These are phyloP conservation scores for Santalum album DNA, from an alignment of 164 flowering plant species.

Conservation along the genomic window DNA sequence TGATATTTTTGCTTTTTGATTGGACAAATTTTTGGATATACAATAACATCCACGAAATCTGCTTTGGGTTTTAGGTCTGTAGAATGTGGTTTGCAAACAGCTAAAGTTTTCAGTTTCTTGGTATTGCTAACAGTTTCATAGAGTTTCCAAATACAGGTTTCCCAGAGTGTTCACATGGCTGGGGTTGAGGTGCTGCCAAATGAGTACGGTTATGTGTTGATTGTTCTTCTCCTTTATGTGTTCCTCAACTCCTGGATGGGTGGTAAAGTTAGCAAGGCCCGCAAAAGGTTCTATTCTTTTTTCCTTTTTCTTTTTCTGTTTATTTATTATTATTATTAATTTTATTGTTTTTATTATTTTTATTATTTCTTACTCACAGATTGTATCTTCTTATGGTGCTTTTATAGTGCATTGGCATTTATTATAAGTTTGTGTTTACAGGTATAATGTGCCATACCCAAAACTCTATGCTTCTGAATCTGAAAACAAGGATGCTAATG, in stretches of 20 bases:
- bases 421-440: slow-evolving; percentile 10
- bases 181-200: slow-evolving; percentile 26
- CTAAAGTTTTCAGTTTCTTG: too few species aligned
- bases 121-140: too few species aligned
- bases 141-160: too few species aligned
- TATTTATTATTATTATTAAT: not conserved
- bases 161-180: too few species aligned
- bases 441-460: slow-evolving; percentile 76
- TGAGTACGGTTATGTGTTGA: slow-evolving; percentile 70
- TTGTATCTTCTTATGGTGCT: too few species aligned
- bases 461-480: slow-evolving; percentile 69
- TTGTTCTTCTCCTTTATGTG: slow-evolving; percentile 48
- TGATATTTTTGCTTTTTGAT: too few species aligned
- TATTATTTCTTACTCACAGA: not conserved
- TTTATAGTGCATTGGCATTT: too few species aligned
- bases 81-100: too few species aligned
- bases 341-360: not conserved
- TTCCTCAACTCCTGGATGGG: slow-evolving; percentile 79
- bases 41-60: too few species aligned
- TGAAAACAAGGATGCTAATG: slow-evolving; percentile 85
- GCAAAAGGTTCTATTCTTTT: slow-evolving; percentile 40
- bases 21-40: too few species aligned
- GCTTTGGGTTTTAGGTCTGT: too few species aligned
- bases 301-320: not conserved
- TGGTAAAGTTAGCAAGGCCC: slow-evolving; percentile 59